phyloP scores from a whole-genome alignment of 495 filamentous ascomycete genomes.

The Daldinia grandis region DNA sequence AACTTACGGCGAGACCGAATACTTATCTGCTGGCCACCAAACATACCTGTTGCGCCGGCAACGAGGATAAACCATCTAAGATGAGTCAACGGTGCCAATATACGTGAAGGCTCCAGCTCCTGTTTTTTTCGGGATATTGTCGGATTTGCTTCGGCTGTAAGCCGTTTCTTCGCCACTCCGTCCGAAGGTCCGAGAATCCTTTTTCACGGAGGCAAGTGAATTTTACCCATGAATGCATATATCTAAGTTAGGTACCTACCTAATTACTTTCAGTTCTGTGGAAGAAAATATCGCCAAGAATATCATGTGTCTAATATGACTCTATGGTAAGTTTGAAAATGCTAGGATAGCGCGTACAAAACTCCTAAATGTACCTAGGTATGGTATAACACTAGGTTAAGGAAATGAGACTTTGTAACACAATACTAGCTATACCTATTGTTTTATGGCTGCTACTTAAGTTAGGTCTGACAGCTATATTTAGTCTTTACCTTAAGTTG shows the following conservation, averaged over 20 bases:
- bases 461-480: too few species aligned
- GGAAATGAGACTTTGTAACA: too few species aligned
- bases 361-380: too few species aligned
- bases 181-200: constrained; percentile 7
- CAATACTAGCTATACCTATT: too few species aligned
- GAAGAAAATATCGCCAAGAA: too few species aligned
- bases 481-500: too few species aligned
- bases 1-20: background rate
- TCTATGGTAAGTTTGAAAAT: too few species aligned
- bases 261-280: too few species aligned
- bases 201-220: background rate
- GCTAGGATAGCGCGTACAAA: too few species aligned
- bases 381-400: too few species aligned
- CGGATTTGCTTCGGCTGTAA: constrained; percentile 12
- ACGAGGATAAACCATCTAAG: background rate
- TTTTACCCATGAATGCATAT: background rate
- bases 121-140: background rate
- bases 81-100: background rate
- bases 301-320: background rate
- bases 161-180: background rate
- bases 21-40: background rate
- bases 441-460: too few species aligned
- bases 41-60: background rate
- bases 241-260: too few species aligned
- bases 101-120: constrained; percentile 3